These are phyloP conservation scores for Paspalum notatum DNA, from an alignment of 176 grass and related monocot species.

Conservation along the genomic window DNA sequence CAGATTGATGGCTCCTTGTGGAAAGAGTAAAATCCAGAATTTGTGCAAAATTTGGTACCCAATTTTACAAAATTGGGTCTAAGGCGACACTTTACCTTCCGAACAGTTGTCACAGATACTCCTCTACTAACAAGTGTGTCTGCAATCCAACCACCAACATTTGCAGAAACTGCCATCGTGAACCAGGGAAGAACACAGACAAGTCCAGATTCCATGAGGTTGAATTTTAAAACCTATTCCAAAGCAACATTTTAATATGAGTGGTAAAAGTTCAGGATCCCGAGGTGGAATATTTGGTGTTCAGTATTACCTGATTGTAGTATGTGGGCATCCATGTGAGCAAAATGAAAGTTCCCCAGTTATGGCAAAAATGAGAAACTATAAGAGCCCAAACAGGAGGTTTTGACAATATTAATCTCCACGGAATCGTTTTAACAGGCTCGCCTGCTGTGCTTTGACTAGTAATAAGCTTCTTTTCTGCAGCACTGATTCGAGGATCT, in stretches of 20 bases:
- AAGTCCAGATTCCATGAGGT: conserved; percentile 90
- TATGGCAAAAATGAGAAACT: conserved; percentile 93
- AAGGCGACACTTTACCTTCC: conserved; percentile 62
- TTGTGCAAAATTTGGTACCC: background rate
- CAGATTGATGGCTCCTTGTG: background rate
- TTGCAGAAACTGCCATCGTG: conserved; percentile 94
- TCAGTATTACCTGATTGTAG: conserved; percentile 83
- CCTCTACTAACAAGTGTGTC: conserved; percentile 98
- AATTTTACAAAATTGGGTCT: background rate
- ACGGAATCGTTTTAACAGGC: conserved; percentile 83
- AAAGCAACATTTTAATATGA: conserved; percentile 19
- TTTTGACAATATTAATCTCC: conserved; percentile 88
- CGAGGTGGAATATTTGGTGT: conserved; percentile 12
- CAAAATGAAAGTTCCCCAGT: conserved; percentile 98
- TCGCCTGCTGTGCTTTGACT: conserved; percentile 62
- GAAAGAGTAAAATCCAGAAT: background rate
- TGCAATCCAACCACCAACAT: conserved; percentile 97
- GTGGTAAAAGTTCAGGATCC: conserved; percentile 6
- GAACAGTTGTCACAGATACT: conserved; percentile 85
- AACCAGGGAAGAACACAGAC: conserved; percentile 94
- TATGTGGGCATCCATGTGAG: conserved; percentile 99
- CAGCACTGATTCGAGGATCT: conserved; percentile 68
- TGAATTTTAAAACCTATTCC: conserved; percentile 93
- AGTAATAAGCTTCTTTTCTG: conserved; percentile 80
- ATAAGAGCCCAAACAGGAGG: conserved; percentile 97